Evolutionary conservation across 208 protist genomes (phyloP).

Genomic region (Trypanosoma cruzi): DNA sequence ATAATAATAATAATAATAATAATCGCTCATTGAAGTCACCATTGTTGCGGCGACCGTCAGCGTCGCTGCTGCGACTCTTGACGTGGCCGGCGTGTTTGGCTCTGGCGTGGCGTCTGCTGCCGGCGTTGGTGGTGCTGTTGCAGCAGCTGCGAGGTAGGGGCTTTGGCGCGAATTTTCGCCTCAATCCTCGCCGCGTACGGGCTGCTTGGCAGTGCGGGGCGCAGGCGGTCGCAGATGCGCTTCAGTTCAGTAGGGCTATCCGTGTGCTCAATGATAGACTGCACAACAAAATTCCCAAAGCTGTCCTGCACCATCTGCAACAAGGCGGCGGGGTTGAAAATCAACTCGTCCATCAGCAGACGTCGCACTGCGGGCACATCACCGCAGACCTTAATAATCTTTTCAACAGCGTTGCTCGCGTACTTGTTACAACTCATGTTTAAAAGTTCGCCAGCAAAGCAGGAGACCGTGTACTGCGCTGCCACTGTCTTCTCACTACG

Average conservation of each 20-base stretch:
- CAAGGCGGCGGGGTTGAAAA: slow-evolving; percentile 77
- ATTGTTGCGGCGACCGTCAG: background rate
- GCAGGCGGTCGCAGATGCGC: slow-evolving; percentile 68
- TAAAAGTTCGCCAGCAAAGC: slow-evolving; percentile 62
- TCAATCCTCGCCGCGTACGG: slow-evolving; percentile 69
- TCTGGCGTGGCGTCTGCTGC: slow-evolving; percentile 4
- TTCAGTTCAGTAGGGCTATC: slow-evolving; percentile 60
- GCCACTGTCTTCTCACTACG: slow-evolving; percentile 60
- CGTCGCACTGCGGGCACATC: slow-evolving; percentile 62
- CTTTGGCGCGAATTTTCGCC: slow-evolving; percentile 57
- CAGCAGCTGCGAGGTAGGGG: slow-evolving; percentile 10
- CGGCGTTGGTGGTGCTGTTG: slow-evolving; percentile 14
- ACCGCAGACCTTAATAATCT: slow-evolving; percentile 63
- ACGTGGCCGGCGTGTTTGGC: slow-evolving; percentile 14
- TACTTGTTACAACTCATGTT: slow-evolving; percentile 86
- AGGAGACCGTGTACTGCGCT: slow-evolving; percentile 55
- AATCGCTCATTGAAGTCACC: background rate
- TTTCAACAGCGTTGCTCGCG: slow-evolving; percentile 88
- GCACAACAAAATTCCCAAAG: slow-evolving; percentile 91
- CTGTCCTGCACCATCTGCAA: slow-evolving; percentile 72
- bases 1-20: background rate
- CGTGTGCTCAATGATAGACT: slow-evolving; percentile 63
- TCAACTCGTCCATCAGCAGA: slow-evolving; percentile 81
- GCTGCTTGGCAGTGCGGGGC: slow-evolving; percentile 48
- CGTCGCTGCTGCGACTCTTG: slow-evolving; percentile 25